Base-by-base conservation (phyloP, 2,329 filamentous ascomycete species). In the Juglanconis sp. region DNA sequence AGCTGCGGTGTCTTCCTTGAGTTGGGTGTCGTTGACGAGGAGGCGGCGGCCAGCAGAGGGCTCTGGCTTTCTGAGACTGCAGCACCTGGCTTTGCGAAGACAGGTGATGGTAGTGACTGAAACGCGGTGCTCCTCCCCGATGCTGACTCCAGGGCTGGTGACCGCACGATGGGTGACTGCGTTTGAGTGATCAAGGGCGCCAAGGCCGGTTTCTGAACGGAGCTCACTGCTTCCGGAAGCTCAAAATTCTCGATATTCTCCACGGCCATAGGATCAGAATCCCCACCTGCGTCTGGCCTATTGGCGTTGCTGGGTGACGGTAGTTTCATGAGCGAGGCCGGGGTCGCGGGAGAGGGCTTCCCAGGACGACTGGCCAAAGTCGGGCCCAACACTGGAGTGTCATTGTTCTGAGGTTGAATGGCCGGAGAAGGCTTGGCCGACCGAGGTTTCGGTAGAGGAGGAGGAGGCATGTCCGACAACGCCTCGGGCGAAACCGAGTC, bases 271-370 rank as follows among this genome's bases (percentile, higher is more conserved):
- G 76, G 71, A 15, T 79, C 79, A 31, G 75, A 71, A 42, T 59
- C 66, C 4, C 65, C 65, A 72, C 66, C 71, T 63, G 75, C 69
- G 35, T 79, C 74, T 13, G 74, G 71, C 59, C 78, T 79, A 64
- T 82, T 83, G 56, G 77, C 73, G 67, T 78, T 79, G 11, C 17
- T 56, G 68, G 83, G 83, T 32, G 82, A 80, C 3, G 80, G 81
- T 48, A 94, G 80, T 68, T 86, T 89, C 90, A 97, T 96, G 61
- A 96, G 76, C 6, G 92, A 96, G 8, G 93, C 91, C 1, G 92
- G 92, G 0, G 92, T 96, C 1, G 91, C 92, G 10, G 91, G 90
- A 56, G 87, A 85, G 67, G 76, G 78, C 55, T 78, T 79, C 30
- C 75, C 76, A 34, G 72, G 69, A 3, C 71, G 67, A 8, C 69